Evolutionary conservation across 768 basidiomycete species (phyloP), one percentile per base, ranked within the genome.

Genomic region (Paxillus involutus): DNA sequence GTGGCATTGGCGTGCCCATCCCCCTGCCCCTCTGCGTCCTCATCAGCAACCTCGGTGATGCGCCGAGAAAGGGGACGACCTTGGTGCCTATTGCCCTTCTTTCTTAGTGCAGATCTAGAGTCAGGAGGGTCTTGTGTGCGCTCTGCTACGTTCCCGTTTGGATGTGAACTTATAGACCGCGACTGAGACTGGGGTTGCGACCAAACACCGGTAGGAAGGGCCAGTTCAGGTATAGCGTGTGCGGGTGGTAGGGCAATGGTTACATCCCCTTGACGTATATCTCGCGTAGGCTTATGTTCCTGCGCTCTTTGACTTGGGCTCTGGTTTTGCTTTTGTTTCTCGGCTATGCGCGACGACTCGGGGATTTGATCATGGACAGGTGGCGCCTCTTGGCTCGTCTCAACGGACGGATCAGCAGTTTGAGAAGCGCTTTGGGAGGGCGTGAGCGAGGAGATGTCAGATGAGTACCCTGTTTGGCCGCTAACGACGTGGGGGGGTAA

Each of bases 351-450:
- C 9, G 42, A 49, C 7, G 21, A n/a, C 5, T 53, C 50, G 36
- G 10, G 44, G 9, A 9, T 19, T 3, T 36, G 36, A 3, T 56
- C 55, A 42, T 57, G 67, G 8, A 49, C 32, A 8, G 48, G 4
- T 16, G 44, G 14, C 2, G 37, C 57, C 49, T 65, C 59, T 21
- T 64, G 61, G 33, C 49, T 65, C 1, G 48, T 57, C 30, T 53
- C 60, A 13, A 40, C 39, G 43, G 51, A 75, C 59, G 24, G 53
- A 6, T 49, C 42, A n/a, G 55, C 63, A 0, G 46, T 62, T 68
- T 90, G 86, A 16, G 88, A 89, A 2, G 85, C 85, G 3, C 86
- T 88, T 57, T 89, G 88, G 6, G 88, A 89, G n/a, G 87, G 88
- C 0, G 83, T 80, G 57, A 89, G 72, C 2, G 86, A 88, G n/a